Evolutionary conservation across 441 rosid genomes (phyloP).

Genomic region (Gossypium armourianum): DNA sequence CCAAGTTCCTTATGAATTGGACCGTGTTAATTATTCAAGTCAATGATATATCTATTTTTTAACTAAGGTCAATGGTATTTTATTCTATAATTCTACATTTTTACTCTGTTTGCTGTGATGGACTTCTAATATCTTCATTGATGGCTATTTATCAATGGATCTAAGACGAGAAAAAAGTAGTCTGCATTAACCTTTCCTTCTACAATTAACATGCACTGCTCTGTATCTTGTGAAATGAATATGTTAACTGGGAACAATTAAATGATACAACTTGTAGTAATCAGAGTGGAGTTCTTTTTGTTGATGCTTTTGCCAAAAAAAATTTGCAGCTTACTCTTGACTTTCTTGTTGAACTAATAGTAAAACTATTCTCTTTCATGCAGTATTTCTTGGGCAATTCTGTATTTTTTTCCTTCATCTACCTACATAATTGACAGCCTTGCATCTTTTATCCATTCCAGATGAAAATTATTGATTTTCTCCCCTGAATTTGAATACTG

Average conservation of each 20-base stretch:
- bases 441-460: not conserved
- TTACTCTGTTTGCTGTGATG: not conserved
- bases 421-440: not conserved
- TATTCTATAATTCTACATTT: too few species aligned
- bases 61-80: too few species aligned
- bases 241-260: not conserved
- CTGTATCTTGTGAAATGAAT: not conserved
- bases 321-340: not conserved
- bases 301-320: not conserved
- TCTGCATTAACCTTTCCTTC: not conserved
- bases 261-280: not conserved
- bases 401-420: not conserved
- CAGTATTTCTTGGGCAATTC: not conserved
- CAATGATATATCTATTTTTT: too few species aligned
- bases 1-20: too few species aligned
- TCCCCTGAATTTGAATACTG: not conserved
- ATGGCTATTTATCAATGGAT: not conserved
- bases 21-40: too few species aligned
- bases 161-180: not conserved
- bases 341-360: not conserved
- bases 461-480: not conserved
- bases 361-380: not conserved
- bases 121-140: not conserved
- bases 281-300: not conserved
- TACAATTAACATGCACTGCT: not conserved